Evolutionary conservation across 2,329 filamentous ascomycete species (phyloP), one percentile per base, ranked within the genome.

Genomic region (Nemania diffusa): DNA sequence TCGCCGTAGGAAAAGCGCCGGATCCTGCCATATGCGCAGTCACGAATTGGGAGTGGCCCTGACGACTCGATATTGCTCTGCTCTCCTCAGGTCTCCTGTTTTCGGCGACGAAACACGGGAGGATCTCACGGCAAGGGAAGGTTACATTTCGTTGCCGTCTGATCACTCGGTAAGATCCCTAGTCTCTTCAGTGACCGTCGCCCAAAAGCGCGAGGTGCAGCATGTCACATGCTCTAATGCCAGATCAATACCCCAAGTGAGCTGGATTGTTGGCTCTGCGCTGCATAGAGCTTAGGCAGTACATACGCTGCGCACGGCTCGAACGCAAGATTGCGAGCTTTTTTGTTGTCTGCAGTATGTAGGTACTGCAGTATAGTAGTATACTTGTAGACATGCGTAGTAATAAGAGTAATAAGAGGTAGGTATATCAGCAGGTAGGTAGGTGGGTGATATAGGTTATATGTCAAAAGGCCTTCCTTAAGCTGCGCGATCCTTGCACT

Each of bases 401-500:
- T 20, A n/a, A n/a, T n/a, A n/a, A n/a, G n/a, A n/a, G 29, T 32
- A 32, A 32, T 22, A 50, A 20, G 2, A 50, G 20, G 46, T 26
- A 44, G 40, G 8, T 32, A 32, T 4, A 13, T 40, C 11, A 13
- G 11, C 5, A 40, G n/a, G n/a, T 17, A 40, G 40, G 6, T 24
- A 50, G 5, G 44, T 24, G 32, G 53, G 46, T 56, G 52, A 26
- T 50, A 60, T 64, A 56, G 64, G 11, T 15, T 56, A 67, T 57
- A 67, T 67, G 61, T 67, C 57, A 64, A 61, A 64, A 61, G 52
- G 51, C 59, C 60, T 55, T 34, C 59, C 51, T 62, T 24, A 46
- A 53, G 29, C 67, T 69, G 67, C 63, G 52, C 27, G 42, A 69
- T 69, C 67, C 67, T 61, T 69, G 67, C 59, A 69, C 59, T 9